These are phyloP conservation scores for Atkinsonella hypoxylon DNA, from an alignment of 2,329 filamentous ascomycete species.

Conservation along the genomic window DNA sequence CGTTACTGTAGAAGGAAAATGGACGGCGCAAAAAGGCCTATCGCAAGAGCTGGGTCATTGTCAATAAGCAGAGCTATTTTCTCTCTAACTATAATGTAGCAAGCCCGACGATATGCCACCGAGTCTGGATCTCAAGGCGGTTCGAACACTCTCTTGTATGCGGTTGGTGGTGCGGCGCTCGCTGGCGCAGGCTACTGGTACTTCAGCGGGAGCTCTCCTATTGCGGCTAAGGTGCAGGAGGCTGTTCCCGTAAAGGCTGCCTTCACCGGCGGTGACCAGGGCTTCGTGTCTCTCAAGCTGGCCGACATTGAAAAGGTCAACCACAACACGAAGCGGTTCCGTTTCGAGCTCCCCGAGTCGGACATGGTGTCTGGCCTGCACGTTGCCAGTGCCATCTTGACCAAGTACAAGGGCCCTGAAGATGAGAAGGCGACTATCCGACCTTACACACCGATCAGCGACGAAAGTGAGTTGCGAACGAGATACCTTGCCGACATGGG, in stretches of 20 bases:
- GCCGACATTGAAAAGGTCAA: constrained; percentile 69
- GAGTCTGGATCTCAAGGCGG: constrained; percentile 38
- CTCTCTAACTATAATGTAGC: constrained; percentile 18
- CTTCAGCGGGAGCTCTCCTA: constrained; percentile 37
- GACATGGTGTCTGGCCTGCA: constrained; percentile 75
- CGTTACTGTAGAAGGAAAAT: background rate
- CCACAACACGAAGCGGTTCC: constrained; percentile 89
- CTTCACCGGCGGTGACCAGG: constrained; percentile 78
- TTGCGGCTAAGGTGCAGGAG: constrained; percentile 39
- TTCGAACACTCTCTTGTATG: constrained; percentile 48
- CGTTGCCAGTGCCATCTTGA: constrained; percentile 77
- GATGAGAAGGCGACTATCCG: constrained; percentile 78
- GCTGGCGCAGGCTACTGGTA: constrained; percentile 49
- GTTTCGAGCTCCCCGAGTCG: constrained; percentile 74
- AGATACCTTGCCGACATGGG: too few relatives aligned
- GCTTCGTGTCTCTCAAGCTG: constrained; percentile 72
- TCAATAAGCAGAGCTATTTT: background rate
- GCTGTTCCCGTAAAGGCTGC: constrained; percentile 32
- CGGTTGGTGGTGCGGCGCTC: constrained; percentile 44
- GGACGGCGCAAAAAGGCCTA: too few relatives aligned
- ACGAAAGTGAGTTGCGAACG: constrained; percentile 47
- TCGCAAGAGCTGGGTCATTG: too few relatives aligned
- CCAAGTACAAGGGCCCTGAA: constrained; percentile 78
- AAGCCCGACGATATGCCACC: constrained; percentile 56
- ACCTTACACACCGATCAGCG: constrained; percentile 85